phyloP scores from a whole-genome alignment of 2,329 filamentous ascomycete species.

The Trichoderma simmonsii region DNA sequence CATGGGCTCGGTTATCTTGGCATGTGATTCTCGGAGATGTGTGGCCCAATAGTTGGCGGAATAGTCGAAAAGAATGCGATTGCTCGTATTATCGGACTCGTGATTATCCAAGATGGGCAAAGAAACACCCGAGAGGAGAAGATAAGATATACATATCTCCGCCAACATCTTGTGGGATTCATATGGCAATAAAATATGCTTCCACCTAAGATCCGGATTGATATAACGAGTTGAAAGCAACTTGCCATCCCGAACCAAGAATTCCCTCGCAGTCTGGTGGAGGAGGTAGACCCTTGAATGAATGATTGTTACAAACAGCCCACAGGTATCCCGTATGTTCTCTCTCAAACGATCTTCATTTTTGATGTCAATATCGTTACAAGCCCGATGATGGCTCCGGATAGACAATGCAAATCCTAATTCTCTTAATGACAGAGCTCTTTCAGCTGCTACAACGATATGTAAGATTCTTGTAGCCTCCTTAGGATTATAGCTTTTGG shows the following conservation, averaged over 20 bases:
- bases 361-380: constrained; percentile 4
- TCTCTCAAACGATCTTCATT: constrained; percentile 12
- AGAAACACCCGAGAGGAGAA: too few relatives aligned
- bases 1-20: background rate
- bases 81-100: too few relatives aligned
- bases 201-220: constrained; percentile 9
- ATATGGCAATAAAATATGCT: background rate
- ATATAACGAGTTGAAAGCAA: background rate
- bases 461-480: constrained; percentile 23
- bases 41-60: constrained; percentile 18
- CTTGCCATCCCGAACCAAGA: constrained; percentile 11
- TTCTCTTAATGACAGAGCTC: constrained; percentile 26
- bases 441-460: constrained; percentile 25
- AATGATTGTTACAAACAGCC: constrained; percentile 29
- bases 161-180: constrained; percentile 21
- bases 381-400: constrained; percentile 6
- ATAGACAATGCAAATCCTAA: constrained; percentile 24
- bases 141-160: constrained; percentile 20
- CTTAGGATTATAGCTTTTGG: constrained; percentile 16
- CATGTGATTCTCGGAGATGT: constrained; percentile 12
- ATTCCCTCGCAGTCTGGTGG: constrained; percentile 27
- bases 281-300: constrained; percentile 24
- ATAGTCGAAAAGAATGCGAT: constrained; percentile 17
- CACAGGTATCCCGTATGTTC: constrained; percentile 28
- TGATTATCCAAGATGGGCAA: too few relatives aligned